Percentiles rank a stretch among this genome's conserved stretches.
These are phyloP conservation scores for Medicago lupulina DNA, from an alignment of 306 rosid species.

Conservation along the genomic window DNA sequence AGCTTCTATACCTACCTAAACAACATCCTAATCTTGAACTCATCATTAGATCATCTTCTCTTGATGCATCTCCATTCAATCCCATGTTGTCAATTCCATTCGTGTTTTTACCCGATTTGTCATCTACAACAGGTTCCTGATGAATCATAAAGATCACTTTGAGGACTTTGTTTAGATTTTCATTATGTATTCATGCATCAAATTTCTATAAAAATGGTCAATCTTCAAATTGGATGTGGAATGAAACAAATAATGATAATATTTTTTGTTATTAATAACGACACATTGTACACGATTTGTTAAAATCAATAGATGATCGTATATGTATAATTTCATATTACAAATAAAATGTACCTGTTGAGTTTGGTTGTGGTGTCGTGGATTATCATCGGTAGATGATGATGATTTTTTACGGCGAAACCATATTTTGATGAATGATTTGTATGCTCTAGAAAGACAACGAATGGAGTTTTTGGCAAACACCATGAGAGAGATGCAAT, in stretches of 20 bases:
- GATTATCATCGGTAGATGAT: not conserved
- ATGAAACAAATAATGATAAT: not conserved
- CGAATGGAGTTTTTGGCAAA: constrained; percentile 43
- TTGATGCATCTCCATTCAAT: constrained; percentile 18
- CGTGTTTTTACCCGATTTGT: constrained; percentile 22
- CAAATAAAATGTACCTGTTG: constrained; percentile 9
- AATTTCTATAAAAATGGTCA: not conserved
- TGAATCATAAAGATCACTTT: not conserved
- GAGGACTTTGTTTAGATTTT: not conserved
- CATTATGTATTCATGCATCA: constrained; percentile 21
- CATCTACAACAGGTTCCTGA: constrained; percentile 18
- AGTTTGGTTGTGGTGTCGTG: not conserved
- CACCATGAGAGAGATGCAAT: constrained; percentile 52
- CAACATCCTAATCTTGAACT: constrained; percentile 22
- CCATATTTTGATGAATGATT: constrained; percentile 58
- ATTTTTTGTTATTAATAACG: constrained; percentile 17
- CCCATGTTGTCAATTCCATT: constrained; percentile 42
- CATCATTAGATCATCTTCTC: constrained; percentile 19
- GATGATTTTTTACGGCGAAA: constrained; percentile 39
- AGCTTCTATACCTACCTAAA: constrained; percentile 38
- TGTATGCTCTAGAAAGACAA: constrained; percentile 47
- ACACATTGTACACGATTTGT: not conserved
- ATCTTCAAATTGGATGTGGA: not conserved
- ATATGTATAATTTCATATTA: not conserved
- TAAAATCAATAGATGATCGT: not conserved